Base-by-base conservation (phyloP, 345 rosid genomes). In the Moricandia arvensis region DNA sequence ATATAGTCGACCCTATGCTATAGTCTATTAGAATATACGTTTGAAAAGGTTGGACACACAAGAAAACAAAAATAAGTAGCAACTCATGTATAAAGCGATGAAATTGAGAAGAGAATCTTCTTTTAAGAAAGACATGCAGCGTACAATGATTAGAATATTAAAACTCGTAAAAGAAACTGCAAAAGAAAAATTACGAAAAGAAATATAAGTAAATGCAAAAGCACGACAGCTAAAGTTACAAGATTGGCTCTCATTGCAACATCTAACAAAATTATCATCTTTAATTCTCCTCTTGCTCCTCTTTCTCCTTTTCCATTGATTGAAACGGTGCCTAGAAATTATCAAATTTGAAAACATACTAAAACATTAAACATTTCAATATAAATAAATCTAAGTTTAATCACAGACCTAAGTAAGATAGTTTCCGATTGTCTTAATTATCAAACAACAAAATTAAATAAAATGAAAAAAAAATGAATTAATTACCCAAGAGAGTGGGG, bases 51-150 rank as follows among this genome's bases (percentile, higher is more conserved):
- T 63, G 72, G 49, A 71, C 60, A 71, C 72, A 60, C 35, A 72
- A 24, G 6, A 55, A 63, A 55, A 51, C 21, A 75, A 53, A 71
- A 33, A 43, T 43, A 69, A 29, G 73, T 72, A 73, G 79, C 73
- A 77, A 85, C 84, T 79, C 79, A 81, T 72, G 77, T 78, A 68
- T 82, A 67, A 68, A 74, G 81, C 71, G 62, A 67, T 53, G 75
- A 85, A 75, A 70, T 57, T 70, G 81, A 74, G 73, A 82, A 73
- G 80, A 81, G 84, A 82, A 82, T 84, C 88, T 85, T 86, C 89
- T 86, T 87, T 86, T 83, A 81, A 86, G 89, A 87, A 89, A 89
- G 86, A 82, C 88, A 89, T 80, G 83, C 80, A 80, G 84, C 79
- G 77, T 85, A 87, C 86, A 86, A 77, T 81, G 81, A 83, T 80